Evolutionary conservation across 257 asterid species (phyloP), one percentile per base, ranked within the genome.

Genomic region (Scutellaria barbata): DNA sequence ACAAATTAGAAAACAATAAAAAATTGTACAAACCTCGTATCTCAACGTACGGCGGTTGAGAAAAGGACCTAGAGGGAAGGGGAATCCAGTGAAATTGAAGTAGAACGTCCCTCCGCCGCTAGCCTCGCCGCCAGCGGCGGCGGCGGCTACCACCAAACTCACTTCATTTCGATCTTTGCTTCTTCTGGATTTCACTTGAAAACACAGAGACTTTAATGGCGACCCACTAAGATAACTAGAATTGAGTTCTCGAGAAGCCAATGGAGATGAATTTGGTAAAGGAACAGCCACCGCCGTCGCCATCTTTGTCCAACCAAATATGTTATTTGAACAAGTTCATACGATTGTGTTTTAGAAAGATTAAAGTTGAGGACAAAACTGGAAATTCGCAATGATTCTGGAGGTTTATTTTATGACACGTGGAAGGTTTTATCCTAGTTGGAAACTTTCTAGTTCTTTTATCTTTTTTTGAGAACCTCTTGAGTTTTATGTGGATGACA

Each of bases 61-160:
- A 57, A 94, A 94, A 61, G 99, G 99, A 5, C 99, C 99, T 20
- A 94, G 96, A 64, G 97, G 99, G 67, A 94, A 94, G 3, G 99
- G 99, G 45, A 94, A 94, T 0, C 96, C 99, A 13, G 97, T 91
- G 77, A 94, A 78, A 66, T 91, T 94, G 77, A 91, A 76, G 82
- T 94, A 94, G 72, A 94, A 91, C 80, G 90, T 85, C 33, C 95
- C 94, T 35, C 86, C 81, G 22, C 77, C 69, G 13, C 63, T 74
- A 25, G 82, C 76, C 55, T 47, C 82, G 46, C 66, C 82, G 74
- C 76, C 22, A 3, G 35, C 61, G 45, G 74, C 80, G 73, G 88
- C 79, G 50, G 95, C 69, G 10, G 92, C 83, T 69, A 86, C 83
- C 47, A 81, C 87, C 76, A 79, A 76, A 61, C 75, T 71, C 65